Evolutionary conservation across 2,329 filamentous ascomycete species (phyloP).

Genomic region (Fragosphaeria purpurea): DNA sequence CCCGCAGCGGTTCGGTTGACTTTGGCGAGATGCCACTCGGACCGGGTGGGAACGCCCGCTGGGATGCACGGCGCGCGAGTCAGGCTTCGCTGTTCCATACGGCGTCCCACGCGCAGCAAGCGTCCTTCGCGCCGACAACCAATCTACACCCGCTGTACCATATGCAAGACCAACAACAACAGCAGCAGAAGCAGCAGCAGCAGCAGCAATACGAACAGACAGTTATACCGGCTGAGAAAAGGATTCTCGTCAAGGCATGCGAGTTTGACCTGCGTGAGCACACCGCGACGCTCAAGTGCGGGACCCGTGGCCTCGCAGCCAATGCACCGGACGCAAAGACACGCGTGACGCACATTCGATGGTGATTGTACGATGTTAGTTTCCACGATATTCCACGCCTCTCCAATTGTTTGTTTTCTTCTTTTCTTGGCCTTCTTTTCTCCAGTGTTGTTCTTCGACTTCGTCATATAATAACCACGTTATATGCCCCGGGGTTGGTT

Average conservation of each 20-base stretch:
- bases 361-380: conserved; percentile 25
- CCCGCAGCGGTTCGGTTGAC: conserved; percentile 20
- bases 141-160: conserved; percentile 6
- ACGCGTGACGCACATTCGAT: conserved; percentile 34
- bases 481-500: too few relatives aligned
- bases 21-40: conserved; percentile 29
- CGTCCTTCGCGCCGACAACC: background rate
- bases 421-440: too few relatives aligned
- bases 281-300: conserved; percentile 40
- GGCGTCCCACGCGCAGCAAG: background rate
- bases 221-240: conserved; percentile 40
- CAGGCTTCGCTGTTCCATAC: conserved; percentile 10
- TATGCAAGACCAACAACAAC: conserved; percentile 2
- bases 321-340: conserved; percentile 38
- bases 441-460: too few relatives aligned
- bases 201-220: too few relatives aligned
- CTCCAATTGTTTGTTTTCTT: too few relatives aligned
- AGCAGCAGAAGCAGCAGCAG: too few relatives aligned
- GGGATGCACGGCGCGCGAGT: conserved; percentile 21
- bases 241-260: conserved; percentile 46
- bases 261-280: conserved; percentile 46
- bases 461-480: too few relatives aligned
- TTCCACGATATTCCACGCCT: background rate
- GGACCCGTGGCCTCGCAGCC: conserved; percentile 40
- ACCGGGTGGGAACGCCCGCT: conserved; percentile 34